Percentiles rank a stretch among this genome's conserved stretches.
Evolutionary conservation across 371 early-diverging fungal species (phyloP).

Genomic region (Dichotomocladium elegans): DNA sequence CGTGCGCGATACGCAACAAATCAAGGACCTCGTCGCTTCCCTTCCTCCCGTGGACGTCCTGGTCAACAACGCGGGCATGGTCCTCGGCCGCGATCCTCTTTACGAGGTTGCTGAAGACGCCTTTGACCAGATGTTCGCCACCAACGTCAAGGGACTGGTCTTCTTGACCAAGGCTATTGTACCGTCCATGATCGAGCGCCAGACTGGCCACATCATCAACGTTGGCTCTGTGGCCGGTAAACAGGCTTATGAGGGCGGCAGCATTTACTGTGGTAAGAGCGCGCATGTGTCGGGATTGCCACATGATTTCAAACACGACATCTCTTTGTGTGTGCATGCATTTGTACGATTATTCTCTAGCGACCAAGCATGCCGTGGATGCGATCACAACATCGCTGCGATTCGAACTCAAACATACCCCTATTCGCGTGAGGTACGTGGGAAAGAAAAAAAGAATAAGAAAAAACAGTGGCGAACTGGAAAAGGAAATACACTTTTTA

Average conservation of each 20-base stretch:
- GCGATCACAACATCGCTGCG: slow-evolving; percentile 78
- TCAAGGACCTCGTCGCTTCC: slow-evolving; percentile 49
- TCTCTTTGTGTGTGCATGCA: not conserved
- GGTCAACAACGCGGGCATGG: slow-evolving; percentile 74
- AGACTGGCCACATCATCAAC: slow-evolving; percentile 84
- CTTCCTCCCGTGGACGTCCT: slow-evolving; percentile 77
- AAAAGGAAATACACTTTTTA: not conserved
- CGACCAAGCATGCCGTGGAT: slow-evolving; percentile 87
- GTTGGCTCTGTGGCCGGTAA: slow-evolving; percentile 81
- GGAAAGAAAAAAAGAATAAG: no score
- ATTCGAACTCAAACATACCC: slow-evolving; percentile 76
- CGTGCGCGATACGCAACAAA: slow-evolving; percentile 60
- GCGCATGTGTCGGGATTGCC: slow-evolving; percentile 48
- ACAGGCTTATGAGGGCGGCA: slow-evolving; percentile 73
- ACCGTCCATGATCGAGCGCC: slow-evolving; percentile 76
- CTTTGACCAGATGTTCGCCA: slow-evolving; percentile 82
- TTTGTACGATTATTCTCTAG: slow-evolving; percentile 28
- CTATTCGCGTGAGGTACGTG: slow-evolving; percentile 63
- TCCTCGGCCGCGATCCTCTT: slow-evolving; percentile 78
- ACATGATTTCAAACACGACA: not conserved
- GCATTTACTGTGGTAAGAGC: slow-evolving; percentile 73
- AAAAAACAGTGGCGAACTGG: no score
- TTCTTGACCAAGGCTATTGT: slow-evolving; percentile 82
- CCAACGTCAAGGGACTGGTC: slow-evolving; percentile 86
- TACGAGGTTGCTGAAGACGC: slow-evolving; percentile 57